A percentile compares a stretch with the other conserved stretches of the same genome.
These are phyloP conservation scores for Triglochin maritima DNA, from an alignment of 106 monocot species.

Conservation along the genomic window DNA sequence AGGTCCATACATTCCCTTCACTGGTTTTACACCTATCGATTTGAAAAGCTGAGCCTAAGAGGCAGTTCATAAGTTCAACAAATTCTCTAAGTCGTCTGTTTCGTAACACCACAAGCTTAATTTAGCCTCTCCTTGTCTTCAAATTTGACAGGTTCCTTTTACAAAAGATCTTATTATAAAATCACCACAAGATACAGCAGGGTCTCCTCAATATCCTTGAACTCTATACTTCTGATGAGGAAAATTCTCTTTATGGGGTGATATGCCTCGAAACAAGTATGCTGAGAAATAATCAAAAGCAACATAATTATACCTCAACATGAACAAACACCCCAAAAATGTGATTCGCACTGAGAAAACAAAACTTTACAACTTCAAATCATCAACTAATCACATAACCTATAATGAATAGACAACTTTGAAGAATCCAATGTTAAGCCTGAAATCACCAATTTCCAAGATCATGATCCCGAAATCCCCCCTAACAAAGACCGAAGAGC, in stretches of 20 bases:
- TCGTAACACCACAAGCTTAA: slow-evolving; percentile 70
- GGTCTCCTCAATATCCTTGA: slow-evolving; percentile 83
- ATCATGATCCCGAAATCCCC: no score
- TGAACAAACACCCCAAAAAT: not conserved
- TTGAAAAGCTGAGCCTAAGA: slow-evolving; percentile 67
- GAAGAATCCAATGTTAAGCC: no score
- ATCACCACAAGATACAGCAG: slow-evolving; percentile 63
- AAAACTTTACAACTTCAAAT: not conserved
- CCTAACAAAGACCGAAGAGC: no score
- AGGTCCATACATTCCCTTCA: slow-evolving; percentile 75
- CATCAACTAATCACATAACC: no score
- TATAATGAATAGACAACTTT: no score
- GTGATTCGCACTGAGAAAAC: not conserved
- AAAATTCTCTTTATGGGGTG: slow-evolving; percentile 74
- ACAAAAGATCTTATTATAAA: slow-evolving; percentile 71
- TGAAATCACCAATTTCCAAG: no score
- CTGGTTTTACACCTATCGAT: slow-evolving; percentile 82
- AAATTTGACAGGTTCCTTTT: slow-evolving; percentile 71
- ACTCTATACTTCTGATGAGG: slow-evolving; percentile 76
- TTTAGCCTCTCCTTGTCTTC: slow-evolving; percentile 74
- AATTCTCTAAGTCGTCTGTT: slow-evolving; percentile 77
- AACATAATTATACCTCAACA: not conserved
- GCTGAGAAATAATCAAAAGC: slow-evolving; percentile 22
- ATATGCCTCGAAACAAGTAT: slow-evolving; percentile 71
- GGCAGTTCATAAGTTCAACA: slow-evolving; percentile 75